Percentiles rank a stretch among this genome's conserved stretches.
These are phyloP conservation scores for Boletus tylopilopsis DNA, from an alignment of 768 basidiomycete genomes.

Conservation along the genomic window DNA sequence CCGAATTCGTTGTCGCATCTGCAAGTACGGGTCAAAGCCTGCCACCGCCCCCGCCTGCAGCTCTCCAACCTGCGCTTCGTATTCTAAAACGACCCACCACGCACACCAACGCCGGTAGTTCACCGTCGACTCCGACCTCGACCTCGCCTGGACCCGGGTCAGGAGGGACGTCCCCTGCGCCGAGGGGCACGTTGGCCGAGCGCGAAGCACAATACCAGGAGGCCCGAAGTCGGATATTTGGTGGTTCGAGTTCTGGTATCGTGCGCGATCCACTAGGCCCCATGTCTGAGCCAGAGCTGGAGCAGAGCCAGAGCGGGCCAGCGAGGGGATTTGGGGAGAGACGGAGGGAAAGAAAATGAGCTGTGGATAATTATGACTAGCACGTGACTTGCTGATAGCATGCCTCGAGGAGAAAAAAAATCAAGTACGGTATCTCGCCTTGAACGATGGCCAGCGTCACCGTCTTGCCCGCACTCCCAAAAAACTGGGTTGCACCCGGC, in stretches of 20 bases:
- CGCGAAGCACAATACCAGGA: slow-evolving; percentile 72
- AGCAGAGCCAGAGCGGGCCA: slow-evolving; percentile 1
- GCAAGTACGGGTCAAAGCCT: slow-evolving; percentile 36
- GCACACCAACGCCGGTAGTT: background rate
- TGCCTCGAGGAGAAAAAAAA: background rate
- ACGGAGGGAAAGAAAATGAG: slow-evolving; percentile 13
- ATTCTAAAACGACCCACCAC: slow-evolving; percentile 68
- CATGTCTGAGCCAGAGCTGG: slow-evolving; percentile 3
- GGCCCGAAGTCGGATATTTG: slow-evolving; percentile 72
- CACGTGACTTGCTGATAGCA: slow-evolving; percentile 16
- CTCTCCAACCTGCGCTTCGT: slow-evolving; percentile 59
- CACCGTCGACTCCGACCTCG: slow-evolving; percentile 7
- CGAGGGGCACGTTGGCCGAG: slow-evolving; percentile 45
- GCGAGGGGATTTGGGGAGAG: slow-evolving; percentile 29
- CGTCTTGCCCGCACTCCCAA: slow-evolving; percentile 26
- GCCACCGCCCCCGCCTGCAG: slow-evolving; percentile 50
- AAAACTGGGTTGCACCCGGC: slow-evolving; percentile 19
- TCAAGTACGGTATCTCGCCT: background rate
- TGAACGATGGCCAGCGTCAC: slow-evolving; percentile 21
- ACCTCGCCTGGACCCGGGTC: slow-evolving; percentile 9
- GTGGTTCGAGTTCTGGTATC: slow-evolving; percentile 20
- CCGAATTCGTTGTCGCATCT: slow-evolving; percentile 48
- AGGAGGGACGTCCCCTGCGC: slow-evolving; percentile 14
- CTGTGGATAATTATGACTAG: background rate
- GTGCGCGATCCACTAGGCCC: slow-evolving; percentile 36